Conservation (phyloP, 2,329 filamentous ascomycete genomes). For the Saccharata proteae region DNA sequence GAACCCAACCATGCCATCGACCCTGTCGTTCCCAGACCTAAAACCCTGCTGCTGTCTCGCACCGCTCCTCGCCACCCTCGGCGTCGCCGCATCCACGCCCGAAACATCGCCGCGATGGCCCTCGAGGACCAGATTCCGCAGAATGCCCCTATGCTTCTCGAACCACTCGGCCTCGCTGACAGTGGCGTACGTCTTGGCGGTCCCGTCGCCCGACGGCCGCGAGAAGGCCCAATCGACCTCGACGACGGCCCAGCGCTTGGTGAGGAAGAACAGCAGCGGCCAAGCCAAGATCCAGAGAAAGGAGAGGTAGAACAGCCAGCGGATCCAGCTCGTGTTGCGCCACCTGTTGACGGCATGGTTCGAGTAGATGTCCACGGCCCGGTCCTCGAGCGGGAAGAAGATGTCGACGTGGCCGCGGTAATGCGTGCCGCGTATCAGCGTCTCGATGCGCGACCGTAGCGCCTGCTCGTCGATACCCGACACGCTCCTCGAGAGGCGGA, state of each 20-base stretch:
- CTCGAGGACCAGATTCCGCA: conserved; percentile 47
- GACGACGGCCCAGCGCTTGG: conserved; percentile 54
- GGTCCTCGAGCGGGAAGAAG: conserved; percentile 46
- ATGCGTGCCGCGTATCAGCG: conserved; percentile 50
- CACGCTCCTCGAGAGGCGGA: conserved; percentile 33
- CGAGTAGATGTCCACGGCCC: conserved; percentile 51
- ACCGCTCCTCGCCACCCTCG: conserved; percentile 33
- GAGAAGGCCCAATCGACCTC: conserved; percentile 50
- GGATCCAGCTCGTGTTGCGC: conserved; percentile 52
- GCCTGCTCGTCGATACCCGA: conserved; percentile 47
- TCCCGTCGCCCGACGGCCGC: conserved; percentile 17
- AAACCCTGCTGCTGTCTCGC: too few relatives aligned
- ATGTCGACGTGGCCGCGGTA: conserved; percentile 53
- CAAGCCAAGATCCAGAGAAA: conserved; percentile 59
- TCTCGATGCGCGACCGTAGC: conserved; percentile 41
- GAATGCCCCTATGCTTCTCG: conserved; percentile 48
- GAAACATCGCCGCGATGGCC: conserved; percentile 44
- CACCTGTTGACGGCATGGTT: conserved; percentile 50
- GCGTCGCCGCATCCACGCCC: conserved; percentile 27
- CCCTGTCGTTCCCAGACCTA: conserved; percentile 17
- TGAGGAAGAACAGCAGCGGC: conserved; percentile 57
- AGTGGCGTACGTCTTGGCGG: conserved; percentile 36
- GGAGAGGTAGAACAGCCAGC: conserved; percentile 52
- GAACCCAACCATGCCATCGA: conserved; percentile 21
- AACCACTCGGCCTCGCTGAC: conserved; percentile 46